Evolutionary conservation across 2,329 filamentous ascomycete species (phyloP), one percentile per base, ranked within the genome.

Genomic region (Exophiala sp.): DNA sequence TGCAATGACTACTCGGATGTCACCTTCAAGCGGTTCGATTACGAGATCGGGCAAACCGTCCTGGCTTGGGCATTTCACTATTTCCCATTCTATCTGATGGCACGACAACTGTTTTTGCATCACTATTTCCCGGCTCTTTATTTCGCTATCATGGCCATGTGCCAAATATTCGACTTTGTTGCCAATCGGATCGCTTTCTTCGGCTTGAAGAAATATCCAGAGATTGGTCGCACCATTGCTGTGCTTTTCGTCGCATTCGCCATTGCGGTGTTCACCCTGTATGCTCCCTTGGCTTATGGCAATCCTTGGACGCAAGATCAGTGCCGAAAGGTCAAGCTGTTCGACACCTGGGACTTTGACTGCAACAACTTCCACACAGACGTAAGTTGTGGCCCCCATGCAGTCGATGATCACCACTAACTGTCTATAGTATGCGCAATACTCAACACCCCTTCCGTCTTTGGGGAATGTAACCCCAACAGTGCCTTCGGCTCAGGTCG

Each of bases 51-150:
- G 55, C 88, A 83, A 46, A 88, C 82, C 14, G 85, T 96, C 24
- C 79, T 98, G 7, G 93, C 86, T 60, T 98, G 93, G 93, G 88
- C 87, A 41, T 85, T 98, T 69, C 93, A 98, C 71, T 98, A 96
- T 75, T 97, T 98, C 76, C 93, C 93, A 9, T 98, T 98, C 75
- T 98, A 83, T 74, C 79, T 98, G 50, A 97, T 98, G 93, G 83
- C 93, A 66, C 89, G 93, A 62, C 93, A 98, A 71, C 82, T 98
- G 29, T 98, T 98, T 78, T 76, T 98, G 55, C 93, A 98, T 70
- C 93, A 98, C 73, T 98, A 98, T 70, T 93, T 98, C 70, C 93
- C 93, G 0, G 93, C 93, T 1, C 80, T 98, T 11, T 95, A 95
- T 73, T 98, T 98, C 66, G 89, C 86, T 56, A 82, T 98, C 63